Conservation (phyloP, 768 basidiomycete genomes). For the Cystofilobasidium capitatum region DNA sequence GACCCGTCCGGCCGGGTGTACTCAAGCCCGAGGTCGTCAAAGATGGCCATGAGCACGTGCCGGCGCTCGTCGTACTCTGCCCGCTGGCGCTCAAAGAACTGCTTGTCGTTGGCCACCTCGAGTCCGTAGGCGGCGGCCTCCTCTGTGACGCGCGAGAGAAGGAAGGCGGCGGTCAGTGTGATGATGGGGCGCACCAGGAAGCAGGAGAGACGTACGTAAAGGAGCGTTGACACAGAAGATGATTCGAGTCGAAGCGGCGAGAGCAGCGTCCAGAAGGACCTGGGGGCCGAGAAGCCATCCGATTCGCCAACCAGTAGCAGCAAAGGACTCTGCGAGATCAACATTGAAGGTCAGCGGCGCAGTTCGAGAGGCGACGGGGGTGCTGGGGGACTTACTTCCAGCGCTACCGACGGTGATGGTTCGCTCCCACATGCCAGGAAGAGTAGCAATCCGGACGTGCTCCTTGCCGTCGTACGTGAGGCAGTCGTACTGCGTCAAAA, state of each 20-base stretch:
- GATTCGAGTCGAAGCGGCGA: slow-evolving; percentile 69
- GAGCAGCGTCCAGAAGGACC: slow-evolving; percentile 70
- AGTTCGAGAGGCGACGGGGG: not conserved
- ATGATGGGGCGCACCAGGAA: not conserved
- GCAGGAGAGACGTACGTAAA: slow-evolving; percentile 37
- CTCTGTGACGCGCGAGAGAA: slow-evolving; percentile 42
- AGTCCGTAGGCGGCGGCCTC: slow-evolving; percentile 86
- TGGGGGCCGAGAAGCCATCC: slow-evolving; percentile 89
- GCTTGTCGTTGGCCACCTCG: slow-evolving; percentile 60
- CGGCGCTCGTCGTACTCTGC: slow-evolving; percentile 73
- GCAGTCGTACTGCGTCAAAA: slow-evolving; percentile 70
- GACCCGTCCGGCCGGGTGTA: slow-evolving; percentile 83
- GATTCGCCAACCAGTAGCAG: slow-evolving; percentile 93
- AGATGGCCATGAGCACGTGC: slow-evolving; percentile 56
- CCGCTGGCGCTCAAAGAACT: slow-evolving; percentile 69
- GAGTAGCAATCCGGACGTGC: slow-evolving; percentile 80
- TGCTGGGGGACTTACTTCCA: slow-evolving; percentile 55
- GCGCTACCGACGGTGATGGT: slow-evolving; percentile 94
- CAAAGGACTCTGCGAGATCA: slow-evolving; percentile 68
- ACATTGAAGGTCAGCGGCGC: not conserved
- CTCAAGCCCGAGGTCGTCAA: slow-evolving; percentile 70
- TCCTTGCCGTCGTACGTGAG: slow-evolving; percentile 79
- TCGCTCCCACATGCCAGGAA: slow-evolving; percentile 99
- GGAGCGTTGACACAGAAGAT: slow-evolving; percentile 94
- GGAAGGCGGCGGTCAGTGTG: not conserved